Evolutionary conservation across 129 eudicot species (phyloP).

Genomic region (Erigeron canadensis): DNA sequence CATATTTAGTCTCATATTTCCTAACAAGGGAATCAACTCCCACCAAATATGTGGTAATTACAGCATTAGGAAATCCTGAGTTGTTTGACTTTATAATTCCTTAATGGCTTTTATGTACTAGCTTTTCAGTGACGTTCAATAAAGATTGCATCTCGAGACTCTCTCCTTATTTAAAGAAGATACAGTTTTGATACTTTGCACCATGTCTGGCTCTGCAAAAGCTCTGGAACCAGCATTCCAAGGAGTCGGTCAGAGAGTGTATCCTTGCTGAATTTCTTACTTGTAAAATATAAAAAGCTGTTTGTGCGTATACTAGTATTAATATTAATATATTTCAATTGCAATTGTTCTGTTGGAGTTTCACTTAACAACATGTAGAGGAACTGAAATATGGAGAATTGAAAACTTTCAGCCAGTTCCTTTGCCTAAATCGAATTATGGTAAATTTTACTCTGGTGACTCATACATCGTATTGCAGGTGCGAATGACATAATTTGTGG

Average conservation of each 20-base stretch:
- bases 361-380: conserved; percentile 69
- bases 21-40: not conserved
- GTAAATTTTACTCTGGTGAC: conserved; percentile 88
- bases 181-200: conserved; percentile 16
- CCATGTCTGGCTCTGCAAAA: conserved; percentile 81
- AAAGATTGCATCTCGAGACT: conserved; percentile 15
- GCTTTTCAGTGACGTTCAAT: conserved; percentile 20
- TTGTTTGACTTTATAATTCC: not conserved
- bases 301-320: not conserved
- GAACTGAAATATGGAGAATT: conserved; percentile 94
- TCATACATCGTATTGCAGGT: conserved; percentile 93
- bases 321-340: conserved; percentile 1
- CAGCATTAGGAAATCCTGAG: not conserved
- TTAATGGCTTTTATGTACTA: not conserved
- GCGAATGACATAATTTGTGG: conserved; percentile 14
- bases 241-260: conserved; percentile 90
- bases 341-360: conserved; percentile 23
- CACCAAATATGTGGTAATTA: not conserved
- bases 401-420: conserved; percentile 91
- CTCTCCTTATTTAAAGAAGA: conserved; percentile 21
- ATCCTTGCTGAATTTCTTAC: conserved; percentile 55
- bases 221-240: conserved; percentile 96
- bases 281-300: conserved; percentile 12
- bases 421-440: conserved; percentile 76
- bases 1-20: not conserved